Conservation (phyloP, 2,329 filamentous ascomycete genomes). For the Botrytis fragariae region DNA sequence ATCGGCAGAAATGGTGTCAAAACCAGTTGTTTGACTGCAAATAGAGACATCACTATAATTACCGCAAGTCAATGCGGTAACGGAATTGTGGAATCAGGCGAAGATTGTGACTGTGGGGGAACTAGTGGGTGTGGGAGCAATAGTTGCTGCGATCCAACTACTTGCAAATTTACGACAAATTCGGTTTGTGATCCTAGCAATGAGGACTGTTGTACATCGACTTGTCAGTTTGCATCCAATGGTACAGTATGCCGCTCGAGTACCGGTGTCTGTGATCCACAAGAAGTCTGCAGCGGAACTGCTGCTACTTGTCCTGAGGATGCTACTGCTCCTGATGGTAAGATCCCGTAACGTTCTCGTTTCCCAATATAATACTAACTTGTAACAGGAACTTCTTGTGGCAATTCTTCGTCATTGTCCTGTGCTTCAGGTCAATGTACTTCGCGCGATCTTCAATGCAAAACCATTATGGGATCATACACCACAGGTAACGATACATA, state of each 20-base stretch:
- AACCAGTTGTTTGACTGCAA: conserved; percentile 75
- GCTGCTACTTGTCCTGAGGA: conserved; percentile 74
- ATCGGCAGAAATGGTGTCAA: conserved; percentile 75
- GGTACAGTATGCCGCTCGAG: conserved; percentile 76
- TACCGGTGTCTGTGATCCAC: conserved; percentile 78
- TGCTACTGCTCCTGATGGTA: conserved; percentile 64
- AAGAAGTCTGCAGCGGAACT: conserved; percentile 76
- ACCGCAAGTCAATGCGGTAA: conserved; percentile 88
- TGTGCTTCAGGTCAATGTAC: conserved; percentile 96
- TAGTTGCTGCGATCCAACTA: conserved; percentile 77
- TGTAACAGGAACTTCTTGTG: conserved; percentile 59
- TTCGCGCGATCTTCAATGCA: conserved; percentile 84
- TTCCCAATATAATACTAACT: conserved; percentile 23
- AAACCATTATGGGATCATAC: conserved; percentile 73
- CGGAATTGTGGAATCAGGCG: conserved; percentile 89
- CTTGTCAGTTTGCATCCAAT: conserved; percentile 65
- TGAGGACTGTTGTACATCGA: conserved; percentile 72
- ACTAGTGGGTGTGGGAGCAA: conserved; percentile 68
- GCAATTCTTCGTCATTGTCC: conserved; percentile 53
- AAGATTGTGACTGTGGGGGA: conserved; percentile 95
- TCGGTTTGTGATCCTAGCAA: conserved; percentile 79
- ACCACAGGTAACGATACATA: conserved; percentile 73
- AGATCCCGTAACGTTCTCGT: conserved; percentile 15
- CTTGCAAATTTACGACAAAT: conserved; percentile 73
- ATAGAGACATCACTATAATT: conserved; percentile 78